Evolutionary conservation across 2,329 filamentous ascomycete species (phyloP).

Genomic region (Aspergillus nomiae): DNA sequence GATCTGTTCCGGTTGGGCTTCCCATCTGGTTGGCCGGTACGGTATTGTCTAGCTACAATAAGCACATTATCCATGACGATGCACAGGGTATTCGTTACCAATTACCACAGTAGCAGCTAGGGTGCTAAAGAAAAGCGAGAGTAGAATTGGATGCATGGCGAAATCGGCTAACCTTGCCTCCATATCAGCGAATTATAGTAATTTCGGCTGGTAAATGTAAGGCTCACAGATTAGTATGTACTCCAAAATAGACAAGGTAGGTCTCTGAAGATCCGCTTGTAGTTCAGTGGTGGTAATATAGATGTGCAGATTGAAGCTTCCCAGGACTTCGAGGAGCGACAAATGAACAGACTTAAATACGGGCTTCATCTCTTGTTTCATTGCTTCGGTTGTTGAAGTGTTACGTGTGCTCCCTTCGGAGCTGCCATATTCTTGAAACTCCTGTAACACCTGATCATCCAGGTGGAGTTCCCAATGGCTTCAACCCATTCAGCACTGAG

Average conservation of each 20-base stretch:
- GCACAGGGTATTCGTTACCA: not conserved
- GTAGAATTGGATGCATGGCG: not conserved
- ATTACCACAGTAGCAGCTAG: not conserved
- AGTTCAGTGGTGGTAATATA: no score
- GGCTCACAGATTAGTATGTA: not conserved
- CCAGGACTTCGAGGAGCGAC: not conserved
- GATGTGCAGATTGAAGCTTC: no score
- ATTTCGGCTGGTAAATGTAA: not conserved
- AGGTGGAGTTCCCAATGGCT: not conserved
- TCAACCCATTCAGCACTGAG: not conserved
- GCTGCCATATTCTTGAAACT: not conserved
- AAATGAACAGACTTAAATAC: not conserved
- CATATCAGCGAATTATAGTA: not conserved
- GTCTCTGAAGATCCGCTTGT: no score
- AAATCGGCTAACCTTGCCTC: not conserved
- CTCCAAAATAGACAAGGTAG: not conserved
- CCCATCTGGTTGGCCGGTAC: not conserved
- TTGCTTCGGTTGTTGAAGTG: not conserved
- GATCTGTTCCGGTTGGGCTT: not conserved
- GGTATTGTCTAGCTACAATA: not conserved
- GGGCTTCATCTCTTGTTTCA: not conserved
- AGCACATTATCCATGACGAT: not conserved
- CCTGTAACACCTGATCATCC: not conserved
- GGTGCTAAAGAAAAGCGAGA: not conserved
- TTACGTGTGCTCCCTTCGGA: not conserved